These are phyloP conservation scores for Candida tetrigidarum DNA, from an alignment of 1,139 yeast species.

Conservation along the genomic window DNA sequence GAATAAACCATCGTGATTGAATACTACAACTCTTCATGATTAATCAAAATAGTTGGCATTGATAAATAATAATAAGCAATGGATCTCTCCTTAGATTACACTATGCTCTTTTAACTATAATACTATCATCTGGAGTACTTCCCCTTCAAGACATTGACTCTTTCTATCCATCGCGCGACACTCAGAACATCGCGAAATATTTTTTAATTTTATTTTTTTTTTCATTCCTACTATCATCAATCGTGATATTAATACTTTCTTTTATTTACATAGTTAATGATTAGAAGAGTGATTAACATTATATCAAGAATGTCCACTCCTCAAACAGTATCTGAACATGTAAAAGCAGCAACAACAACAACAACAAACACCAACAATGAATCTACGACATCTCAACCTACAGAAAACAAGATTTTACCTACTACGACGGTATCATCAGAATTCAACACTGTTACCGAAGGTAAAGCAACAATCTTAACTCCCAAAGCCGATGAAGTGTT, in stretches of 20 bases:
- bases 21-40: too few relatives aligned
- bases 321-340: conserved; percentile 1
- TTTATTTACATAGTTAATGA: conserved; percentile 7
- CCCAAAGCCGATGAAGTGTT: conserved; percentile 84
- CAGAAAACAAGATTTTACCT: background rate
- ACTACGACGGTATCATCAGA: conserved; percentile 2
- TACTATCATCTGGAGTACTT: too few relatives aligned
- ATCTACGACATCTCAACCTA: background rate
- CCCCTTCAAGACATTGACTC: too few relatives aligned
- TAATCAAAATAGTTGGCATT: too few relatives aligned
- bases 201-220: background rate
- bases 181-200: too few relatives aligned
- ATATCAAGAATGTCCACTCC: conserved; percentile 5
- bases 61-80: too few relatives aligned
- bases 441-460: conserved; percentile 65
- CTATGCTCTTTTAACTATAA: too few relatives aligned
- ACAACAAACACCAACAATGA: background rate
- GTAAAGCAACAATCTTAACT: conserved; percentile 76
- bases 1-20: too few relatives aligned
- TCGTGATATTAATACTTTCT: too few relatives aligned
- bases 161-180: too few relatives aligned
- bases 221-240: background rate
- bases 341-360: background rate
- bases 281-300: conserved; percentile 8
- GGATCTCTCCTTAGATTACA: too few relatives aligned